Conservation (phyloP, 192 early-diverging fungal genomes). For the Coemansia sp. region DNA sequence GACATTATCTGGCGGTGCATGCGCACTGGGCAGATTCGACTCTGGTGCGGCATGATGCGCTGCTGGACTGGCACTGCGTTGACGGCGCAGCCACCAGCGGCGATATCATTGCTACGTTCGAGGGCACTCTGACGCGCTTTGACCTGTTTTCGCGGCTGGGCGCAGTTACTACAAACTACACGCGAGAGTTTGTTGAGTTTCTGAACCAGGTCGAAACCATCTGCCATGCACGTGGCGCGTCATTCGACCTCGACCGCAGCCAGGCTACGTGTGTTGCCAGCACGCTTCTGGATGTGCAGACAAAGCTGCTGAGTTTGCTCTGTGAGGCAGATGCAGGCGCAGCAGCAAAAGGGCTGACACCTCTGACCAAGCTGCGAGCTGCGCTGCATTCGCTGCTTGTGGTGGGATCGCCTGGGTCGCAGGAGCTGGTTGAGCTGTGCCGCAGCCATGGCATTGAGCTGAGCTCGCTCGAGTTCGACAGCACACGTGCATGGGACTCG, state of each 20-base stretch:
- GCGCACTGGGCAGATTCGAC: slow-evolving; percentile 44
- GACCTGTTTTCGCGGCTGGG: slow-evolving; percentile 32
- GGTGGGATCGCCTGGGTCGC: slow-evolving; percentile 10
- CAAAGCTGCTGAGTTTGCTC: slow-evolving; percentile 27
- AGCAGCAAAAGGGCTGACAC: slow-evolving; percentile 1
- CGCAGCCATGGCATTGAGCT: slow-evolving; percentile 23
- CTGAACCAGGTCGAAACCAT: slow-evolving; percentile 51
- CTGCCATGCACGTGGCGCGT: slow-evolving; percentile 46
- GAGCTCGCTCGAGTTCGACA: slow-evolving; percentile 25
- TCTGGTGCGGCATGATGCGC: slow-evolving; percentile 35
- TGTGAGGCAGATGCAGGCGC: background rate
- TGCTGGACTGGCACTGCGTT: slow-evolving; percentile 43
- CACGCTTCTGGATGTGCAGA: slow-evolving; percentile 35
- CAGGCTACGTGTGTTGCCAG: slow-evolving; percentile 46
- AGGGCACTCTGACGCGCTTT: slow-evolving; percentile 41
- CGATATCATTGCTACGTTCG: slow-evolving; percentile 45
- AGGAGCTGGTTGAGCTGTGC: slow-evolving; percentile 44
- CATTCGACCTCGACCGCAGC: slow-evolving; percentile 50
- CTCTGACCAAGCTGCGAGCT: slow-evolving; percentile 28
- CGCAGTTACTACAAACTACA: slow-evolving; percentile 49
- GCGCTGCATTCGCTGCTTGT: slow-evolving; percentile 17
- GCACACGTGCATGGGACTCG: slow-evolving; percentile 32
- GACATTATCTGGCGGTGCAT: slow-evolving; percentile 32
- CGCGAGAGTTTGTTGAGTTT: slow-evolving; percentile 52
- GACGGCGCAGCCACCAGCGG: slow-evolving; percentile 42